Evolutionary conservation across 2,329 filamentous ascomycete genomes (phyloP), one percentile per base, ranked within the genome.

Genomic region (Alternaria sp.): DNA sequence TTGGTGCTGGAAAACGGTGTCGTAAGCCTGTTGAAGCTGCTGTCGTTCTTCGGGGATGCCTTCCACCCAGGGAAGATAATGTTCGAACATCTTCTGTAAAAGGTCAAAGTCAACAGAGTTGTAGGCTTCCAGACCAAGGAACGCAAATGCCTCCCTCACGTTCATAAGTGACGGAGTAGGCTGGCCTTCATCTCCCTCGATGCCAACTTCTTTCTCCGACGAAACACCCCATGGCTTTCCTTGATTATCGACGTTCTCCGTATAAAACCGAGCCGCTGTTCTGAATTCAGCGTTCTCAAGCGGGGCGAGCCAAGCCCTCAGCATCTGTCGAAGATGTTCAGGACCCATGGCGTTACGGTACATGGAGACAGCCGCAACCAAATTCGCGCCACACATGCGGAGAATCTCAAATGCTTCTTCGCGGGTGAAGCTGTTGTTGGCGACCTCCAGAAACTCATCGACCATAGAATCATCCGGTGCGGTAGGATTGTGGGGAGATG

Each of bases 401-500:
- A 51, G 49, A 34, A 51, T 30, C 36, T 51, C 36, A n/a, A 51
- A 41, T n/a, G 34, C 24, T 41, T 51, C 49, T 20, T 51, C 36
- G 11, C 49, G 49, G 22, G 34, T 39, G n/a, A 41, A 41, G 8
- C n/a, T 26, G 34, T 51, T 18, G 36, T 38, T 24, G 26, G 49
- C n/a, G 3, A 41, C 22, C 16, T 51, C 36, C 3, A 51, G 34
- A 11, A 51, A 41, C 24, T 30, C 36, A 14, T 26, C 36, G 1
- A 51, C 26, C 49, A 51, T 38, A 12, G 20, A n/a, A 6, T 38
- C 34, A 24, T 41, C 36, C n/a, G 49, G 49, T 14, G 36, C 34
- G 12, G 22, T 12, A 5, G 22, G 22, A 11, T 5, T 51, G 36
- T 16, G 22, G 4, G 34, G 20, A 28, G 49, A 2, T 28, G 49